These are phyloP conservation scores for Nothophytophthora sp. DNA, from an alignment of 352 stramenopile species.

Conservation along the genomic window DNA sequence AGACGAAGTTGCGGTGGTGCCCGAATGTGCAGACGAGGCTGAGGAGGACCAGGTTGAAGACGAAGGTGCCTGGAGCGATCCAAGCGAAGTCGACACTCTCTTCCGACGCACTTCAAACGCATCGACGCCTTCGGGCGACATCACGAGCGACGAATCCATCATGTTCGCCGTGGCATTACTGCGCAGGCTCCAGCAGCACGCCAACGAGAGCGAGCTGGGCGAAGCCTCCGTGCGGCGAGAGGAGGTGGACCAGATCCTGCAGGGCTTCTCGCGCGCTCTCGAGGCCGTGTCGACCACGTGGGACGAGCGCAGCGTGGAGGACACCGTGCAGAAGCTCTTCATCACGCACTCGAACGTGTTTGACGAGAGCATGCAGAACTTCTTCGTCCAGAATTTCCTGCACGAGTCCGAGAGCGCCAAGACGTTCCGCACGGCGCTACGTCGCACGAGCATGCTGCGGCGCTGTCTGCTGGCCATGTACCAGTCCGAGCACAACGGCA, in stretches of 20 bases:
- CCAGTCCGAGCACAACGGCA: slow-evolving; percentile 25
- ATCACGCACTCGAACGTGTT: slow-evolving; percentile 82
- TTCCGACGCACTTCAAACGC: slow-evolving; percentile 17
- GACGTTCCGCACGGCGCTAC: slow-evolving; percentile 64
- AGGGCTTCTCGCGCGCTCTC: slow-evolving; percentile 58
- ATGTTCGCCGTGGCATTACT: slow-evolving; percentile 61
- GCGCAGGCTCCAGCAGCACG: slow-evolving; percentile 52
- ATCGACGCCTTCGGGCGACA: slow-evolving; percentile 22
- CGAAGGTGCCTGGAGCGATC: not conserved
- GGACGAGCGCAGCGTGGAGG: slow-evolving; percentile 52
- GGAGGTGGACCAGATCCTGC: slow-evolving; percentile 61
- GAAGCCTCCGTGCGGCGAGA: slow-evolving; percentile 43
- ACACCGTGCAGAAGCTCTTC: slow-evolving; percentile 75
- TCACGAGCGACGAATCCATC: slow-evolving; percentile 45
- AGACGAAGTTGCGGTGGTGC: not conserved
- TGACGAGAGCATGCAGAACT: slow-evolving; percentile 84
- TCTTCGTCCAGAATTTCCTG: slow-evolving; percentile 88
- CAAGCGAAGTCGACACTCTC: not conserved
- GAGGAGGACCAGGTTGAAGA: slow-evolving; percentile 8
- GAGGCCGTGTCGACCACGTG: slow-evolving; percentile 40
- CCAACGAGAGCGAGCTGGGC: slow-evolving; percentile 27
- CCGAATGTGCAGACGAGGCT: slow-evolving; percentile 9
- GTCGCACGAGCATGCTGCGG: slow-evolving; percentile 73
- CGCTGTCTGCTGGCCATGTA: slow-evolving; percentile 78
- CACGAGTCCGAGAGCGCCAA: slow-evolving; percentile 75